Evolutionary conservation across 176 grass and related monocot species (phyloP).

Genomic region (Dactylis glomerata): DNA sequence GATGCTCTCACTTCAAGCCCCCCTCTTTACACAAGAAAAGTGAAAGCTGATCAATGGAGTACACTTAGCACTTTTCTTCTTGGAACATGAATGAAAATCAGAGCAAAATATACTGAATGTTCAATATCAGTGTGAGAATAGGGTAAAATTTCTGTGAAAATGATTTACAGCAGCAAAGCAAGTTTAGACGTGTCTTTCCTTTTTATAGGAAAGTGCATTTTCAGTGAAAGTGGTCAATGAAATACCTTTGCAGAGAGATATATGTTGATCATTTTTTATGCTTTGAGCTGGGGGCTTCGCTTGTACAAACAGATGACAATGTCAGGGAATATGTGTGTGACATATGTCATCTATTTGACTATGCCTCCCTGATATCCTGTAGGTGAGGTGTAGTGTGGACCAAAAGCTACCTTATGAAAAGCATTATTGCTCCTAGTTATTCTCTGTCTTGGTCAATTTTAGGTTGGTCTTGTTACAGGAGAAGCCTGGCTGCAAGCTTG

Average conservation of each 20-base stretch:
- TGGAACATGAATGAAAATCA: neutral
- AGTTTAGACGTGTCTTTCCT: neutral
- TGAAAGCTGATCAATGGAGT: neutral
- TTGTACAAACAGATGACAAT: constrained; percentile 7
- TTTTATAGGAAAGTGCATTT: constrained; percentile 2
- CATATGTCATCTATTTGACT: constrained; percentile 29
- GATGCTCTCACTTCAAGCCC: neutral
- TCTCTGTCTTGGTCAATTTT: constrained; percentile 51
- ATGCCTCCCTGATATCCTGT: constrained; percentile 24
- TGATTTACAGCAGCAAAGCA: neutral
- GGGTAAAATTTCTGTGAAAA: neutral
- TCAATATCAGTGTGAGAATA: neutral
- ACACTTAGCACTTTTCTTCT: neutral
- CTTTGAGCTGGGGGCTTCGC: neutral
- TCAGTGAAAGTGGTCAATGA: neutral
- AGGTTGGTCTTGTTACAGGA: constrained; percentile 34
- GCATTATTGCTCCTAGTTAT: constrained; percentile 37
- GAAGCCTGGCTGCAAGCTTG: constrained; percentile 36
- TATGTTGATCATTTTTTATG: neutral
- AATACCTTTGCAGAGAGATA: neutral
- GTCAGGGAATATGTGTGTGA: constrained; percentile 16
- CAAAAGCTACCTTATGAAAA: constrained; percentile 32
- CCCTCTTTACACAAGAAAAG: neutral
- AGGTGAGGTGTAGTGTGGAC: constrained; percentile 48
- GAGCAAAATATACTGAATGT: neutral